Base-by-base conservation (phyloP, 1,284 basidiomycete species). In the Peniophora sp. region DNA sequence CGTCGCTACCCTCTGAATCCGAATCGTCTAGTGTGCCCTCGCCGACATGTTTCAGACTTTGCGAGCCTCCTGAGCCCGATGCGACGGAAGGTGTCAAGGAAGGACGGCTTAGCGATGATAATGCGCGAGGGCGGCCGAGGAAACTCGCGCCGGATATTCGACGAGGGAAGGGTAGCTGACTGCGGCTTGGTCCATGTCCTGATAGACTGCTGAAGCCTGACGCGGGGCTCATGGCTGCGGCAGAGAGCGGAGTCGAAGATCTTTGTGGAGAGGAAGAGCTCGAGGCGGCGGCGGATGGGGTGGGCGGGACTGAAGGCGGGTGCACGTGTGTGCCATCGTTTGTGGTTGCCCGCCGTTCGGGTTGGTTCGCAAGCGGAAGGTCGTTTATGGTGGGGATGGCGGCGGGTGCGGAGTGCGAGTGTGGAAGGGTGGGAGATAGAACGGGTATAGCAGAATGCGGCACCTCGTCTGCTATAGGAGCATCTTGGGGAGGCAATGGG, bases 11-110 rank as follows among this genome's bases (percentile, higher is more conserved):
- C 35, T 61, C 59, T 1, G 82, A 84, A 64, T 88, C 85, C 0
- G 84, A 88, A 59, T 88, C 85, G 55, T 85, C 82, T 10, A 90
- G 65, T 2, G 83, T 83, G 20, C 88, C 86, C 59, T 89, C 87
- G 11, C 87, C 88, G 2, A 85, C 77, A 57, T 87, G 78, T 2
- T 77, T 69, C 32, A 78, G 64, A 52, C 71, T 80, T 23, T 43
- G n/a, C 24, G 10, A 52, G 11, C n/a, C 41, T 14, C 9, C 27
- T 56, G 70, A 67, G 50, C 63, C 52, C 8, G 9, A 45, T 6
- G 39, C 52, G 43, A 50, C 56, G 53, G 53, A 58, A 24, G 47
- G 56, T 50, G 58, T 20, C 65, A 52, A 44, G 55, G 6, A 53
- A 25, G 3, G 57, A 41, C 49, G 39, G 24, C 14, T 45, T 50